phyloP scores from a whole-genome alignment of 495 filamentous ascomycete species.

The Pseudoneurospora amorphoporcata region DNA sequence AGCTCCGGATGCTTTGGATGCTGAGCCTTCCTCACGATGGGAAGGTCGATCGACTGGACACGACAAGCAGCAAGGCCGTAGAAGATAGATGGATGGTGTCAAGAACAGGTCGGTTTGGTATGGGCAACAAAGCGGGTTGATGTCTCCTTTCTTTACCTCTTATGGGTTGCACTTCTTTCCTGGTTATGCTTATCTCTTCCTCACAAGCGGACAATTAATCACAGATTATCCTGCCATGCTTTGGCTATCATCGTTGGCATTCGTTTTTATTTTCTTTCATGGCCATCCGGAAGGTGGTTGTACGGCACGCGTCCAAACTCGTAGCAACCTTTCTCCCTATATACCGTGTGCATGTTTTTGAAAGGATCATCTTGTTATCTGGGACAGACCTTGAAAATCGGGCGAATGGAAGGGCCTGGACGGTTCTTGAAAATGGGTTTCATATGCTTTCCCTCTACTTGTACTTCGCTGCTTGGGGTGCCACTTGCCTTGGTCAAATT shows the following conservation, averaged over 20 bases:
- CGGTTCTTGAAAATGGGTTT: not conserved
- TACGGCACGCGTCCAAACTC: not conserved
- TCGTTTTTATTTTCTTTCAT: not conserved
- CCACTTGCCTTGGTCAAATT: not conserved
- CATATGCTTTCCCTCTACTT: not conserved
- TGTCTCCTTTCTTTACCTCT: not conserved
- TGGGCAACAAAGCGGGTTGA: not conserved
- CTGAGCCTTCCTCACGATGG: not conserved
- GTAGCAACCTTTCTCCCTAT: not conserved
- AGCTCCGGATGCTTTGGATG: not conserved
- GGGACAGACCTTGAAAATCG: not conserved
- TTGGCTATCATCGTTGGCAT: not conserved
- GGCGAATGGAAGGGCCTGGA: not conserved
- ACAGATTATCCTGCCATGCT: not conserved
- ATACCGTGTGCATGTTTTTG: not conserved
- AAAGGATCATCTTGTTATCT: not conserved
- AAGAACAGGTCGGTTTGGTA: not conserved
- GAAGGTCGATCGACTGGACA: not conserved
- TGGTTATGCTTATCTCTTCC: not conserved
- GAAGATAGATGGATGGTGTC: not conserved
- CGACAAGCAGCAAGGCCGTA: not conserved
- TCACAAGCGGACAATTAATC: not conserved
- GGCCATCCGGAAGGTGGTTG: not conserved
- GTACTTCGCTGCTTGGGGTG: not conserved
- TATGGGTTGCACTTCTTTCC: not conserved